Conservation (phyloP, 148 eudicot species). For the Chenopodium quinoa region DNA sequence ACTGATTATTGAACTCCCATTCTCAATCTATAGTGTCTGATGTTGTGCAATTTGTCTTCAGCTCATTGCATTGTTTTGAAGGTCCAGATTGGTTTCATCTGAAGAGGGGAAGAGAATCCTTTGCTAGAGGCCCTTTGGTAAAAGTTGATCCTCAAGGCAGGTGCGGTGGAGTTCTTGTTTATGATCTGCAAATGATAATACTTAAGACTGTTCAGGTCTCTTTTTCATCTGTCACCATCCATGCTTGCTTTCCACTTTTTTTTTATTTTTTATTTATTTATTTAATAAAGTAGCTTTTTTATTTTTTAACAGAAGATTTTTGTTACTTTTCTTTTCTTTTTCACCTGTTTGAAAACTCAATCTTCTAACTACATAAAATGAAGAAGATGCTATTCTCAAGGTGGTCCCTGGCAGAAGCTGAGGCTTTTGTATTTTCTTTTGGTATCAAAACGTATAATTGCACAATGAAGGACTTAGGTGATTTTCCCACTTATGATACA, state of each 20-base stretch:
- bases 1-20: slow-evolving; percentile 5
- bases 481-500: neutral
- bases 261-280: too few species aligned
- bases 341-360: neutral
- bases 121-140: slow-evolving; percentile 84
- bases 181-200: slow-evolving; percentile 86
- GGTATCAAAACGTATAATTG: too few species aligned
- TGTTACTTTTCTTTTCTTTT: neutral
- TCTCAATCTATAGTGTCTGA: slow-evolving; percentile 18
- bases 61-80: slow-evolving; percentile 98
- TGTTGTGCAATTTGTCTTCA: slow-evolving; percentile 35
- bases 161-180: slow-evolving; percentile 89
- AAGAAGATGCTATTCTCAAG: neutral
- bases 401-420: neutral
- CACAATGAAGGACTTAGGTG: neutral
- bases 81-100: slow-evolving; percentile 94
- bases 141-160: slow-evolving; percentile 97
- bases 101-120: slow-evolving; percentile 86
- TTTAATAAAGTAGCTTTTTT: neutral
- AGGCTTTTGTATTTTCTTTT: neutral
- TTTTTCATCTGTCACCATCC: slow-evolving; percentile 25
- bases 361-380: neutral
- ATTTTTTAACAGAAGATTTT: neutral
- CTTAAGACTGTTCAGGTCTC: slow-evolving; percentile 94
- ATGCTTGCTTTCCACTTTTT: slow-evolving; percentile 17